Base-by-base conservation (phyloP, 345 rosid genomes). In the Brassica cretica region DNA sequence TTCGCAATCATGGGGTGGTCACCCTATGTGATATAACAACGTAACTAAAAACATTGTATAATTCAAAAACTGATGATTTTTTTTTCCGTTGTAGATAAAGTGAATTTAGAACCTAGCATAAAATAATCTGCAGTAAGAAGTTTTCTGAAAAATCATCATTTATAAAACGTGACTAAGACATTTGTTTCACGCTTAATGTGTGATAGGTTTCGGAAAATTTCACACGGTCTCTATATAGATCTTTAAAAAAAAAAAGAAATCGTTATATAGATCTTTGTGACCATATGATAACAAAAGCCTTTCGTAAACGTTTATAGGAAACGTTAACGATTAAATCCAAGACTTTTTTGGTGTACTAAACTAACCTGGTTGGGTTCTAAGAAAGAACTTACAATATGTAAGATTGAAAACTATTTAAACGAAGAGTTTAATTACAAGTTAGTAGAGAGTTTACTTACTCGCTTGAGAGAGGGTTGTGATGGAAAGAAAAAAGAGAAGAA, bases 391-490 rank as follows among this genome's bases (percentile, higher is more conserved):
- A 25, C 35, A 24, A 4, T 24, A 25, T 7, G 65, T 5, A 27
- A 5, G 37, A 61, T 14, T 11, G 18, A 6, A 27, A 51, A 51
- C 18, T 51, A 51, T 51, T 51, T 12, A 51, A 5, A 61, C 0
- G 8, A 44, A 27, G 16, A 27, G 29, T 5, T 24, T 29, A 63
- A 2, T n/a, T 18, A 46, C 18, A 27, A 35, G 8, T 18, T 25
- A 25, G 63, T 30, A 64, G 41, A 49, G 0, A 51, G 2, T 51
- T 2, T 64, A 63, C 81, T 66, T 65, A 78, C 81, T 66, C 2
- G 77, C 77, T 58, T 59, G 64, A 46, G 81, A 78, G 21, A 46
- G 16, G 15, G 56, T 60, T 44, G 60, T 5, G 69, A 59, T 60
- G 10, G 73, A 72, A 59, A 44, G 30, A 14, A 65, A 72, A 25